Base-by-base conservation (phyloP, 495 filamentous ascomycete genomes). In the Xylaria acuta region DNA sequence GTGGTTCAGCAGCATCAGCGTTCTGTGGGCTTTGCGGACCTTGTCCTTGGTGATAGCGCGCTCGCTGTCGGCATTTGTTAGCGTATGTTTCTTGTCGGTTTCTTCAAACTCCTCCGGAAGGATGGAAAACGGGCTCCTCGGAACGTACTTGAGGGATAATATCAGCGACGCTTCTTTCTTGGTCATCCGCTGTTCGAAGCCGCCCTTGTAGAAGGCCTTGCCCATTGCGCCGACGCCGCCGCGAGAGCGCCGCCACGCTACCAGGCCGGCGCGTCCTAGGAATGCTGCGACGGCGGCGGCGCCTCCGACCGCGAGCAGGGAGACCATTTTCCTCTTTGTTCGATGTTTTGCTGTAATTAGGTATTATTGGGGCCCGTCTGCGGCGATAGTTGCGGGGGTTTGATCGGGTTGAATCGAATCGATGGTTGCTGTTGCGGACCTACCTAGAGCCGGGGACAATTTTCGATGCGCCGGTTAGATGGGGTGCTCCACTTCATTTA, bases 1-100 rank as follows among this genome's bases (percentile, higher is more conserved):
- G 83, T 99, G 96, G 84, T 99, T 99, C 72, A 97, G 85, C 65
- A 99, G 88, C 96, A 99, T 99, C 64, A 98, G 90, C 72, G 92
- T 93, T 43, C 96, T 90, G 84, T 99, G 96, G 74, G 95, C 94
- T 86, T 98, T 98, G 77, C 96, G 93, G 62, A 99, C 86, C 74
- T 95, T 94, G 51, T 97, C 94, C 84, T 97, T 97, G 67, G 90
- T 94, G 75, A 97, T 73, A 72, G 89, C 89, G 59, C 93, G 88
- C 81, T 98, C 96, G 65, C 95, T 98, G 72, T 77, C 63, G 32
- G 62, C 38, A 34, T 40, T 64, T 63, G 58, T 59, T 65, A 74
- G 69, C 71, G 36, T 68, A 71, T 34, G 16, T 38, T 20, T 38
- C 14, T 32, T 12, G 20, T 59, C 32, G 51, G 27, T 20, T 45